A percentile compares a stretch with the other conserved stretches of the same genome.
Conservation (phyloP, 495 filamentous ascomycete genomes). For the Neurospora sp. region DNA sequence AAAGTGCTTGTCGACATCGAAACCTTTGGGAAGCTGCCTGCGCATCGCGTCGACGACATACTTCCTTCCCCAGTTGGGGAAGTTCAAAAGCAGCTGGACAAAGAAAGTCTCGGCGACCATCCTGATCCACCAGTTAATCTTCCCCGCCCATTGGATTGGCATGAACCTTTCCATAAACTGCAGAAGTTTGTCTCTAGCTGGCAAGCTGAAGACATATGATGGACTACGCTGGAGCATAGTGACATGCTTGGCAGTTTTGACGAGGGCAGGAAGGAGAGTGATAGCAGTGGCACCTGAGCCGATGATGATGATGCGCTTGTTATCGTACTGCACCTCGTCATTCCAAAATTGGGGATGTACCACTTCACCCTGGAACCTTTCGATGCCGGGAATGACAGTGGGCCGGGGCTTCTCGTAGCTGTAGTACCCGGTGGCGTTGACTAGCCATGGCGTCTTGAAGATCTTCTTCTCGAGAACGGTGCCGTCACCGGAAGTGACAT, state of each 20-base stretch:
- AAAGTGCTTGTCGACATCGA: constrained; percentile 58
- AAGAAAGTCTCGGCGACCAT: constrained; percentile 23
- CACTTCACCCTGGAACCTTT: constrained; percentile 43
- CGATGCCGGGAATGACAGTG: constrained; percentile 48
- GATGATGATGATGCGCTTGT: constrained; percentile 44
- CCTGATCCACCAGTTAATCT: constrained; percentile 25
- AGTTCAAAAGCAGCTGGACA: constrained; percentile 24
- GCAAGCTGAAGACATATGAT: constrained; percentile 45
- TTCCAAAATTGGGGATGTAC: constrained; percentile 60
- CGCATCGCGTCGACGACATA: constrained; percentile 34
- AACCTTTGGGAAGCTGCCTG: constrained; percentile 41
- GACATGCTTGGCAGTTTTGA: constrained; percentile 36
- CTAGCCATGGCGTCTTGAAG: constrained; percentile 44
- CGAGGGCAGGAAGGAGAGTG: constrained; percentile 43
- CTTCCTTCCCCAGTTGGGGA: constrained; percentile 40
- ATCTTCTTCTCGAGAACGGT: constrained; percentile 23
- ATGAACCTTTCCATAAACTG: constrained; percentile 22
- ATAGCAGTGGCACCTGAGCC: constrained; percentile 50
- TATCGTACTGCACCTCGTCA: constrained; percentile 35
- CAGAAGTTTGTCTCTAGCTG: constrained; percentile 25
- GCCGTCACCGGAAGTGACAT: constrained; percentile 28
- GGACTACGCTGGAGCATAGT: constrained; percentile 52
- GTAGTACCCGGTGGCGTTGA: constrained; percentile 60
- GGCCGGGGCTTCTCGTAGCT: constrained; percentile 51
- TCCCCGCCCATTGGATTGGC: constrained; percentile 28